Percentiles rank a stretch among this genome's conserved stretches.
phyloP scores from a whole-genome alignment of 371 early-diverging fungal genomes.

The Lichtheimia corymbifera region DNA sequence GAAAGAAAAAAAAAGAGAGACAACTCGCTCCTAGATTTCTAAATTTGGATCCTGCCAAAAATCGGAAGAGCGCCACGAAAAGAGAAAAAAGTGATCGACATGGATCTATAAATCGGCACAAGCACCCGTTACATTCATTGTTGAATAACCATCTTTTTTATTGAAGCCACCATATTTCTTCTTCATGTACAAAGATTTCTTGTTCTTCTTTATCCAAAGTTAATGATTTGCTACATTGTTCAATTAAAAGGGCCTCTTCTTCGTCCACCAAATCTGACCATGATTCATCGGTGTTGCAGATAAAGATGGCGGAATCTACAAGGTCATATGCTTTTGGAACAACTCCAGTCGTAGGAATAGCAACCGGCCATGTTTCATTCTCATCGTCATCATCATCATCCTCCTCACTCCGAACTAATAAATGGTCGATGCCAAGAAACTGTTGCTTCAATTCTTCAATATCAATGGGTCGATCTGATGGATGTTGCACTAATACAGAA shows the following conservation, averaged over 20 bases:
- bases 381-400: slow-evolving; percentile 27
- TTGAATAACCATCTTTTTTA: too few species aligned
- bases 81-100: slow-evolving; percentile 12
- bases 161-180: slow-evolving; percentile 51
- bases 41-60: not conserved
- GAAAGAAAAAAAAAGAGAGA: slow-evolving; percentile 1
- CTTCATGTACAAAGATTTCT: slow-evolving; percentile 27
- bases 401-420: slow-evolving; percentile 35
- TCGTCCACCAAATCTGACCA: too few species aligned
- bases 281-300: slow-evolving; percentile 10
- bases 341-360: slow-evolving; percentile 30
- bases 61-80: slow-evolving; percentile 1
- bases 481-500: slow-evolving; percentile 25
- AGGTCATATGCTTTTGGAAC: slow-evolving; percentile 25
- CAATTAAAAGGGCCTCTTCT: too few species aligned
- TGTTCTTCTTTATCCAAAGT: slow-evolving; percentile 24
- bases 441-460: slow-evolving; percentile 35
- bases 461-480: slow-evolving; percentile 32
- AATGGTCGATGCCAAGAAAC: slow-evolving; percentile 27
- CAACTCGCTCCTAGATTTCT: not conserved
- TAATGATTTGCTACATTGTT: not conserved
- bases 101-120: too few species aligned
- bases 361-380: slow-evolving; percentile 24
- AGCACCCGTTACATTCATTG: too few species aligned
- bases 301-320: slow-evolving; percentile 47